Base-by-base conservation (phyloP, 2,329 filamentous ascomycete genomes). In the Chrysoporthe deuterocubensis region DNA sequence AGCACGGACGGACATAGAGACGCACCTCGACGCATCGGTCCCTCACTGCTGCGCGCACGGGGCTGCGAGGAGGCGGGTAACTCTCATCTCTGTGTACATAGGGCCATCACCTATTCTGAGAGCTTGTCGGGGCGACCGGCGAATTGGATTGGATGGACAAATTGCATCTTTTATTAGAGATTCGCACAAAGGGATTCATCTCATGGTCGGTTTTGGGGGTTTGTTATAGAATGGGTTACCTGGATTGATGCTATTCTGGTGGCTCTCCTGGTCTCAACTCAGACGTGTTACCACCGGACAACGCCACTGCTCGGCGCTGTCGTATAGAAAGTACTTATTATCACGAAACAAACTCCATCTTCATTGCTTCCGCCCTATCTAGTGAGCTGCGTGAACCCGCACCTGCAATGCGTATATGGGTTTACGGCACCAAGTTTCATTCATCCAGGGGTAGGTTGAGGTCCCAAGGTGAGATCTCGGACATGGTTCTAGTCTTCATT, bases 1-100 rank as follows among this genome's bases (percentile, higher is more conserved):
- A 94, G 84, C 84, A 96, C 75, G 93, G 92, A 75, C 87, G 89
- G 76, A 82, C 87, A 71, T 88, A 83, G 70, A 9, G 21, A 13
- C 21, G 26, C n/a, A 7, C 4, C 14, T 52, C 37, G n/a, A 44
- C 8, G 6, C 54, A 16, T 44, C 21, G 57, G 48, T 9, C n/a
- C 40, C 4, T 44, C 40, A 42, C 42, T 44, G 34, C n/a, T 60
- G 8, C n/a, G 9, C 3, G 16, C 26, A 21, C 13, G 32, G 11
- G 11, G 40, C 11, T 11, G 11, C 8, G 57, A 60, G 18, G 40
- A 21, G 57, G 21, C 18, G 37, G 13, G 57, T 18, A 60, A 8
- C 2, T 21, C 57, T 13, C 13, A 43, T 60, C 57, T 43, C 37
- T 14, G 18, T 44, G 57, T 26, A 42, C 18, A 43, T 43, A 26